These are phyloP conservation scores for Myxozyma melibiosi DNA, from an alignment of 805 yeast species.

Conservation along the genomic window DNA sequence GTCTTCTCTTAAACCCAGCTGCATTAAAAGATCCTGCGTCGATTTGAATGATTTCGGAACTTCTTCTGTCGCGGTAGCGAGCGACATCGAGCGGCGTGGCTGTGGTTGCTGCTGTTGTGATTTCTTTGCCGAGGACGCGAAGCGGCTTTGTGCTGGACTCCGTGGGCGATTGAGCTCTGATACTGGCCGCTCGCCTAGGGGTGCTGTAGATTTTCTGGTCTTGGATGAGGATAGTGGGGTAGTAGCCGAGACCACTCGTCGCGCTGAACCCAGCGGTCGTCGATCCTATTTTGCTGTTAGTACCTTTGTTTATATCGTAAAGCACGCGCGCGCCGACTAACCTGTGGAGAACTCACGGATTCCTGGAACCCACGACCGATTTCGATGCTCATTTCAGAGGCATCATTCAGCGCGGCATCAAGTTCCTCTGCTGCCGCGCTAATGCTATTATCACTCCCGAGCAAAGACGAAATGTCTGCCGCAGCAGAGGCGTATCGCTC, in stretches of 20 bases:
- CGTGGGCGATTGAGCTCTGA: conserved; percentile 16
- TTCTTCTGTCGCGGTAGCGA: neutral
- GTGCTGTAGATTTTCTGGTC: neutral
- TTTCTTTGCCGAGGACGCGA: conserved; percentile 1
- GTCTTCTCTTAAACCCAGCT: conserved; percentile 16
- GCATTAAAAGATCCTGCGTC: conserved; percentile 20
- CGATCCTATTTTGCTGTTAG: neutral
- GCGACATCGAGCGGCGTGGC: conserved; percentile 2
- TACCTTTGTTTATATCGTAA: neutral
- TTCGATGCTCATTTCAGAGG: conserved; percentile 6
- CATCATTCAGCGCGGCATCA: conserved; percentile 15
- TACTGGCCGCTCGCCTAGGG: conserved; percentile 14
- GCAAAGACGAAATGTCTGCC: neutral
- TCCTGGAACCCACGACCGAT: neutral
- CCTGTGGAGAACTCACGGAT: neutral
- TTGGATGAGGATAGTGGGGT: neutral
- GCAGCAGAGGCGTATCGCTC: neutral
- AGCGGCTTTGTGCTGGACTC: conserved; percentile 11
- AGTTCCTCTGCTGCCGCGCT: conserved; percentile 12
- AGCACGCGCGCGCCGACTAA: neutral
- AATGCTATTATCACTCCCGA: conserved; percentile 5
- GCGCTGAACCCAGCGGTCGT: conserved; percentile 2
- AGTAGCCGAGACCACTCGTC: conserved; percentile 2
- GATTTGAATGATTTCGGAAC: conserved; percentile 23
- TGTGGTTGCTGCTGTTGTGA: neutral